Base-by-base conservation (phyloP, 2,329 filamentous ascomycete genomes). In the Botrytis tulipae region DNA sequence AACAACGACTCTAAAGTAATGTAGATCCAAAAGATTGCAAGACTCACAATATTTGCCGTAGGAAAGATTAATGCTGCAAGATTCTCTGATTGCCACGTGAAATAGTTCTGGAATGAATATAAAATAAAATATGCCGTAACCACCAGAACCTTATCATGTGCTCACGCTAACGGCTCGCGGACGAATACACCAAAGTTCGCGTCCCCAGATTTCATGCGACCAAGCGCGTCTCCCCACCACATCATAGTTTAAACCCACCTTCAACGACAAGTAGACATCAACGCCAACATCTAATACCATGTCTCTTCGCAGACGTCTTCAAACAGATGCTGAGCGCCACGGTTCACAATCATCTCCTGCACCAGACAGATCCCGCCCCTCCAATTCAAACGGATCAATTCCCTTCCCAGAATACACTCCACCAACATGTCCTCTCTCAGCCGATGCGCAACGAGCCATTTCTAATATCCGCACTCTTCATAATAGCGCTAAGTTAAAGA, bases 321-420 rank as follows among this genome's bases (percentile, higher is more conserved):
- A 78, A 25, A 63, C 70, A 1, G 75, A 76, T 7, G 32, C 57
- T 29, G 68, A 70, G 32, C 76, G 73, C 54, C 73, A 78, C 8
- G 48, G 73, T 2, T 22, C 68, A 29, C 66, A 63, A 57, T 76
- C 76, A 51, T 78, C 78, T 60, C 76, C 78, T 57, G 76, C 74
- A 46, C 74, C 73, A 20, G 62, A 68, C 35, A 62, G 73, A 62
- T 70, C 73, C 16, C 74, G 74, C 62, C 72, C 67, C 40, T 68
- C 74, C 8, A 63, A 75, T 67, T 71, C 72, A 46, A 75, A 65
- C 29, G 68, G 73, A 66, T 63, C 74, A 5, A 78, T 80, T 3
- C 74, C 78, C 18, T 78, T 88, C 54, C 85, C 87, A 18, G 77
- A 82, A 10, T 91, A 91, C 79, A 82, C 89, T 79, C 82, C 84